These are phyloP conservation scores for Fusarium mangiferae DNA, from an alignment of 2,329 filamentous ascomycete species.

Conservation along the genomic window DNA sequence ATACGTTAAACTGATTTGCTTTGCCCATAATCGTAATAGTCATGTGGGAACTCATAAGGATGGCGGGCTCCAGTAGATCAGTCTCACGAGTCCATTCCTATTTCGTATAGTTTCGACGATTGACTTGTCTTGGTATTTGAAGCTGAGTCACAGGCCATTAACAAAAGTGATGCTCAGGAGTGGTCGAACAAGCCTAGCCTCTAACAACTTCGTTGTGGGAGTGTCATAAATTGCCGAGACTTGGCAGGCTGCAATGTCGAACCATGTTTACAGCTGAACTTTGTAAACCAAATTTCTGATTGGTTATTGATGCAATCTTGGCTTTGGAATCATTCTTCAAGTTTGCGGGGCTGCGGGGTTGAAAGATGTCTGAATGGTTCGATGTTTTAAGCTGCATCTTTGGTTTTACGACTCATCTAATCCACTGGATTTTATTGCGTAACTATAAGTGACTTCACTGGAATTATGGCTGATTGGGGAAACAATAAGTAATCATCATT, in stretches of 20 bases:
- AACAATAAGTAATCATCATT: neutral
- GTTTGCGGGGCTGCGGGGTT: constrained; percentile 33
- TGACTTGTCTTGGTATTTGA: neutral
- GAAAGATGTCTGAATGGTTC: constrained; percentile 2
- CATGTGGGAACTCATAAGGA: constrained; percentile 8
- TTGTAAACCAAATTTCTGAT: constrained; percentile 12
- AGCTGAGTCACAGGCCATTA: neutral
- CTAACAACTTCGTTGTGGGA: neutral
- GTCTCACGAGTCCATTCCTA: neutral
- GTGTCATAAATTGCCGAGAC: neutral
- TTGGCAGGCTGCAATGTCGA: neutral
- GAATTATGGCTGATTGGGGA: neutral
- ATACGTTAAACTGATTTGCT: neutral
- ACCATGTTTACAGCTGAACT: constrained; percentile 6
- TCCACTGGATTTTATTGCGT: neutral
- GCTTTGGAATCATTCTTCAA: constrained; percentile 39
- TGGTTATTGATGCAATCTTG: constrained; percentile 6
- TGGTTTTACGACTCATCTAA: neutral
- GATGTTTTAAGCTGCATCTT: neutral
- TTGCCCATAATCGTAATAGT: constrained; percentile 21
- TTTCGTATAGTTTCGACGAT: neutral
- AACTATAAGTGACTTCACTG: neutral
- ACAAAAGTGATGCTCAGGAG: neutral
- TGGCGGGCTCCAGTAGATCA: neutral
- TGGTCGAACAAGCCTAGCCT: too few species aligned